Base-by-base conservation (phyloP, 2,329 filamentous ascomycete species). In the Magnaporthiopsis incrustans region DNA sequence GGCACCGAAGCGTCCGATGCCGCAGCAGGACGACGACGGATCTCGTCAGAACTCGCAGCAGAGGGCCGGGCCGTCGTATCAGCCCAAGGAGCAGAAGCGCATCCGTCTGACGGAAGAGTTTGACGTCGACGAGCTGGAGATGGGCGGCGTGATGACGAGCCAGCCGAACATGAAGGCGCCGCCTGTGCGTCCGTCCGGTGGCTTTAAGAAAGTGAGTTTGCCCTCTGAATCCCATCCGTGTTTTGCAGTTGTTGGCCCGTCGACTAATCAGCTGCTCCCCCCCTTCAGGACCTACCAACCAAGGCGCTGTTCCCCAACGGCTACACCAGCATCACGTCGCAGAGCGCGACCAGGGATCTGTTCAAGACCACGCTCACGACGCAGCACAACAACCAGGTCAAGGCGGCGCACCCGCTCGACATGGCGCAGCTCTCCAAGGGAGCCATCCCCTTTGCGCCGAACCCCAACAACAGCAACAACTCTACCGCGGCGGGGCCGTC, bases 391-490 rank as follows among this genome's bases (percentile, higher is more conserved):
- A 53, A 50, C 61, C 85, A 89, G 53, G 76, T 78, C 62, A 88
- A 89, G 73, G 77, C 83, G 3, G 82, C 79, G 1, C 88, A 92
- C 70, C 89, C 90, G 2, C 79, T 92, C 71, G 91, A 95, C 69
- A 92, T 94, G 85, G 85, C 89, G n/a, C 90, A 94, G 72, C 88
- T 94, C 66, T 90, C 91, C 10, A 96, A 90, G 76, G 90, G 87
- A n/a, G 87, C 89, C 33, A 97, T 97, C 69, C 90, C 92, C 2
- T 97, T 97, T 72, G 92, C 92, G 8, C 85, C 93, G 26, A 86
- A 85, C 66, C 78, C 83, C 11, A 88, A n/a, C n/a, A n/a, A n/a
- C n/a, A n/a, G n/a, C n/a, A n/a, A n/a, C n/a, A n/a, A 84, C 68
- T 78, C 82, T 11, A 77, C 79, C 35, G 82, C 74, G 18, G 53